Conservation (phyloP, 2,329 filamentous ascomycete species). For the Alternaria burnsii region DNA sequence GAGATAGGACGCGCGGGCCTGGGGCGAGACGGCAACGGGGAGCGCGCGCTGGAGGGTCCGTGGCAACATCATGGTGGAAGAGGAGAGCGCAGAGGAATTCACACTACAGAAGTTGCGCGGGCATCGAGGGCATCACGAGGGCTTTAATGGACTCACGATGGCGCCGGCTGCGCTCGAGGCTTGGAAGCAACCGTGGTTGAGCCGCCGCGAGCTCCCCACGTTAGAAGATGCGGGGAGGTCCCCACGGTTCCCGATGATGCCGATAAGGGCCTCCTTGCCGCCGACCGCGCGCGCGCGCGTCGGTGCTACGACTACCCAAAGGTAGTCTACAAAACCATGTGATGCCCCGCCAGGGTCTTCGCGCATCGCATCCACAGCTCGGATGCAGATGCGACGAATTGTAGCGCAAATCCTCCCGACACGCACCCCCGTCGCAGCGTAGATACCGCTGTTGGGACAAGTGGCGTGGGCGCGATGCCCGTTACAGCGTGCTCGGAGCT, state of each 20-base stretch:
- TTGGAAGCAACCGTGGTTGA: conserved; percentile 20
- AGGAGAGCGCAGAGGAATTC: neutral
- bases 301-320: neutral
- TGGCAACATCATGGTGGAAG: conserved; percentile 33
- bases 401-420: conserved; percentile 30
- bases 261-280: conserved; percentile 21
- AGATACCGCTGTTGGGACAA: conserved; percentile 31
- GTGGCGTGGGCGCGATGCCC: conserved; percentile 34
- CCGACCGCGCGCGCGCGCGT: conserved; percentile 1
- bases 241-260: conserved; percentile 16
- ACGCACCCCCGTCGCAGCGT: conserved; percentile 8
- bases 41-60: conserved; percentile 34
- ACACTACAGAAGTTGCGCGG: conserved; percentile 4
- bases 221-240: conserved; percentile 27
- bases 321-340: conserved; percentile 4
- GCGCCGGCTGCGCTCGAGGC: conserved; percentile 11
- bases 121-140: conserved; percentile 18
- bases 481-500: conserved; percentile 31
- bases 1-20: conserved; percentile 54
- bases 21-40: conserved; percentile 47
- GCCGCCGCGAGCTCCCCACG: conserved; percentile 35
- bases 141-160: conserved; percentile 7
- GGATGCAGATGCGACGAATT: conserved; percentile 21
- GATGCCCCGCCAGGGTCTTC: neutral
- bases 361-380: neutral